Evolutionary conservation across 495 filamentous ascomycete species (phyloP).

Genomic region (Penicillium verhagenii): DNA sequence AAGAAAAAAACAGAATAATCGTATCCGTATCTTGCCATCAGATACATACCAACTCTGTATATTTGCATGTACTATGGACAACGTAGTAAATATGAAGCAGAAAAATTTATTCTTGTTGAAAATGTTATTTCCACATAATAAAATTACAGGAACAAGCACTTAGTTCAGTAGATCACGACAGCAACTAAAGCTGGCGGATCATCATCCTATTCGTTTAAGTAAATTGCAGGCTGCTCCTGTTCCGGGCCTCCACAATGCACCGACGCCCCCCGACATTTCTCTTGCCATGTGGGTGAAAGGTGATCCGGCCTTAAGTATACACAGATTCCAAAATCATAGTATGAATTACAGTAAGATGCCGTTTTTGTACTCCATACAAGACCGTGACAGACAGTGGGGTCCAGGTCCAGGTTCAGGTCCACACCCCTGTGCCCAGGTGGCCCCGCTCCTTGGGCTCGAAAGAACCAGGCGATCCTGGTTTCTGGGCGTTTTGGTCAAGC

Average conservation of each 20-base stretch:
- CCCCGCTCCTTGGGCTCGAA: not conserved
- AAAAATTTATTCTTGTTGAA: no score
- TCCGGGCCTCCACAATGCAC: no score
- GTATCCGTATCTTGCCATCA: no score
- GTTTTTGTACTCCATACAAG: no score
- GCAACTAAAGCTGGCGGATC: conserved; percentile 2
- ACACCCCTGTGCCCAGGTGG: no score
- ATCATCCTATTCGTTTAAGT: conserved; percentile 2
- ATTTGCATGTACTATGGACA: no score
- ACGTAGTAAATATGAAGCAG: no score
- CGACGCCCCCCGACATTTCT: conserved; percentile 15
- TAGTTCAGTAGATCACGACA: conserved; percentile 10
- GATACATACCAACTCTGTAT: no score
- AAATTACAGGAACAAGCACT: conserved; percentile 7
- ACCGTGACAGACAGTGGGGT: conserved; percentile 16
- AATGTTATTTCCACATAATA: not conserved
- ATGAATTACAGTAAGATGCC: no score
- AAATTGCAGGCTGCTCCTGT: conserved; percentile 1
- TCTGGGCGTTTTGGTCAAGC: not conserved
- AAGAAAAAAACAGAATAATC: no score
- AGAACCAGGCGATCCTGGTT: conserved; percentile 8
- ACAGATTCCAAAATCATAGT: no score
- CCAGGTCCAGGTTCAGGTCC: no score
- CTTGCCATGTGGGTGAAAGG: conserved; percentile 22
- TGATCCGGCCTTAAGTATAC: conserved; percentile 13